phyloP scores from a whole-genome alignment of 1,139 yeast genomes.

The Saccharomyces hybrid region DNA sequence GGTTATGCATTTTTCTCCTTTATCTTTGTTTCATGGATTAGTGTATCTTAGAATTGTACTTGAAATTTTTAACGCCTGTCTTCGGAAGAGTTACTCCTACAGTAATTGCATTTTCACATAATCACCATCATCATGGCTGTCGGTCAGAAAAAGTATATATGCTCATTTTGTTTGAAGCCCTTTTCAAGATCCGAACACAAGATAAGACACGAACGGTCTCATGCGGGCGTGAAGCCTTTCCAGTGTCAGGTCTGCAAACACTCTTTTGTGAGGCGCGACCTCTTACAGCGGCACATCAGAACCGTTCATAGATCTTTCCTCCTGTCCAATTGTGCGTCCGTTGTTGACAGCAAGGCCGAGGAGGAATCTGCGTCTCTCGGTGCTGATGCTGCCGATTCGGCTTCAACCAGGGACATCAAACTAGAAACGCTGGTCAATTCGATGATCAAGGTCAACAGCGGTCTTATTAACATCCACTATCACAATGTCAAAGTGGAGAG shows the following conservation, averaged over 20 bases:
- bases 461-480: not conserved
- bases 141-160: conserved; percentile 44
- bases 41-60: too few relatives aligned
- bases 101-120: not conserved
- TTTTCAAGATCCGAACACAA: conserved; percentile 78
- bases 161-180: conserved; percentile 75
- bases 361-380: not conserved
- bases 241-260: conserved; percentile 64
- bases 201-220: conserved; percentile 75
- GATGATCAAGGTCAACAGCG: conserved; percentile 11
- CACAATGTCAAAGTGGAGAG: not conserved
- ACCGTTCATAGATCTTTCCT: conserved; percentile 49
- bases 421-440: conserved; percentile 14
- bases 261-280: conserved; percentile 68
- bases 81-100: conserved; percentile 2
- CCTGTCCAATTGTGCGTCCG: not conserved
- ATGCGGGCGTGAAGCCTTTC: conserved; percentile 76
- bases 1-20: not conserved
- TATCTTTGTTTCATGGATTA: not conserved
- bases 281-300: conserved; percentile 67
- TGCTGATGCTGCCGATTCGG: not conserved
- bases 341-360: not conserved
- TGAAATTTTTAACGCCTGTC: not conserved
- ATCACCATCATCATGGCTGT: conserved; percentile 33
- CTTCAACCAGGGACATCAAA: conserved; percentile 6